Percentiles rank a stretch among this genome's conserved stretches.
phyloP scores from a whole-genome alignment of 257 asterid species.

The Galeopsis tetrahit region DNA sequence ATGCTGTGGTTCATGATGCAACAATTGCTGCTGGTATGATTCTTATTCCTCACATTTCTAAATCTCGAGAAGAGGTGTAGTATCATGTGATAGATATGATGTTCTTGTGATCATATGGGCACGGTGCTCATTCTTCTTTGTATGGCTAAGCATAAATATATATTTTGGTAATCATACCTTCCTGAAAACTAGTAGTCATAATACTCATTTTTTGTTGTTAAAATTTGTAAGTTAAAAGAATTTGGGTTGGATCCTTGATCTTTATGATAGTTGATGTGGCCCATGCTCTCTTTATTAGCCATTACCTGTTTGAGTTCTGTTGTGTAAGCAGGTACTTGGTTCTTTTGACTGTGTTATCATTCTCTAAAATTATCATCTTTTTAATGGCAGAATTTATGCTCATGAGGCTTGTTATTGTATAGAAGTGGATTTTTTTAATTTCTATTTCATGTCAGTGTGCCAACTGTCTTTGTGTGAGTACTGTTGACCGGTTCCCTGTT shows the following conservation, averaged over 20 bases:
- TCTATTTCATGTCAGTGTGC: neutral
- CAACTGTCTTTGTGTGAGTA: neutral
- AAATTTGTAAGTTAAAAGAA: neutral
- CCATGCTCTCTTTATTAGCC: neutral
- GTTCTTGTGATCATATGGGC: conserved; percentile 13
- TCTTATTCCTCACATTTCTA: conserved; percentile 21
- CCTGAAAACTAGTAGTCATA: neutral
- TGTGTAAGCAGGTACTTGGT: neutral
- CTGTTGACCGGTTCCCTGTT: conserved; percentile 21
- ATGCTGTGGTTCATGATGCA: conserved; percentile 92
- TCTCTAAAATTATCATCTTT: conserved; percentile 6
- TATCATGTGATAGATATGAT: conserved; percentile 13
- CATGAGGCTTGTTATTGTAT: conserved; percentile 4
- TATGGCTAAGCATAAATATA: neutral
- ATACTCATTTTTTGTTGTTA: neutral
- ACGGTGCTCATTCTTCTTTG: conserved; percentile 19
- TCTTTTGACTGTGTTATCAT: neutral
- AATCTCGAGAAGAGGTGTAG: neutral
- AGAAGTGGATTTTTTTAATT: conserved; percentile 2
- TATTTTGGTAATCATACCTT: neutral
- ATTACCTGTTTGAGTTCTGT: conserved; percentile 7
- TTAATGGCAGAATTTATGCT: neutral
- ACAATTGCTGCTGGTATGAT: conserved; percentile 86
- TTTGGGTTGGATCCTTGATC: conserved; percentile 1
- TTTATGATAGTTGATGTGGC: neutral